Base-by-base conservation (phyloP, 257 asterid species). In the Solanum pennellii region DNA sequence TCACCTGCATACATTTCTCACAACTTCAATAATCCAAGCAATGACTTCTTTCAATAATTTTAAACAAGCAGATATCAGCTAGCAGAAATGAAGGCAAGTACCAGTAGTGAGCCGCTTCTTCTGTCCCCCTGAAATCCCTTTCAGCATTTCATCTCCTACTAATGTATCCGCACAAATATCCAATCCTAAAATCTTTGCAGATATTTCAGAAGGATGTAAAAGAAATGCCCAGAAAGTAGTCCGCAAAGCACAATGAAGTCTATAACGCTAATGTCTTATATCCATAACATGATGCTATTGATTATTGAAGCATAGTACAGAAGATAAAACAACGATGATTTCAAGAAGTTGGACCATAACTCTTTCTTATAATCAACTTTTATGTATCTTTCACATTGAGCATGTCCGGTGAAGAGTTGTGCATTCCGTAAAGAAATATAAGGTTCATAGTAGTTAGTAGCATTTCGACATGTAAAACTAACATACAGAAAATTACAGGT, bases 81-180 rank as follows among this genome's bases (percentile, higher is more conserved):
- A 76, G 76, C 44, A 47, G 80, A 88, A 87, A 86, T 65, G 59
- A 49, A 86, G 87, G 83, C 49, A 88, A 74, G 74, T 91, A 96
- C 99, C 99, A 5, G 98, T 92, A 3, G 98, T 97, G 6, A 97
- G 97, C 59, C 99, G 91, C 93, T 95, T 97, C 86, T 92, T 93
- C 88, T 97, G 99, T 86, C 99, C 99, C 84, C 99, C 99, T 16
- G 99, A 97, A 88, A 97, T 95, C 72, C 99, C 99, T 91, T 95
- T 91, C 80, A 93, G 92, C 98, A 97, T 95, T 91, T 94, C 98
- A 88, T 97, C 98, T 84, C 99, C 99, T 83, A 97, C 98, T 90
- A 94, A 72, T 86, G 98, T 94, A 91, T 95, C 95, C 42, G 98
- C 98, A 90, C 99, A 97, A 59, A 91, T 92, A 88, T 93, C 93